Conservation (phyloP, 164 flowering plant species). For the Aristolochia californica region DNA sequence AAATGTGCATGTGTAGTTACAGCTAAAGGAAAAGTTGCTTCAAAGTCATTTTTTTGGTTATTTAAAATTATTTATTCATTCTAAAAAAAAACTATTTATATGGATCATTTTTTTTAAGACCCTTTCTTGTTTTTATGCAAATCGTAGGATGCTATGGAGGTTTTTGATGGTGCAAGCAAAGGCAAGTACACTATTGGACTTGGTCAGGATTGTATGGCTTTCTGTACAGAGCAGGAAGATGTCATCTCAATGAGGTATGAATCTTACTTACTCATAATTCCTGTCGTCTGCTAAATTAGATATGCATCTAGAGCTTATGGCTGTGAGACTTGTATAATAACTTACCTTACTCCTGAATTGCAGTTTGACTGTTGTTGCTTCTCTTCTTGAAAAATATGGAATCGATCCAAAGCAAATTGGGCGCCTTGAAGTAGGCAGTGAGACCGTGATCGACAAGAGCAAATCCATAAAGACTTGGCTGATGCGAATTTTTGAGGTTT, state of each 20-base stretch:
- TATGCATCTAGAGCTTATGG: no score
- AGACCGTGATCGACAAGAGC: constrained; percentile 99
- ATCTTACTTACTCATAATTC: background rate
- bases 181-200: constrained; percentile 98
- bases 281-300: no score
- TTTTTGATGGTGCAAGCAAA: constrained; percentile 93
- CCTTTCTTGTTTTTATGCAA: no score
- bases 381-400: constrained; percentile 81
- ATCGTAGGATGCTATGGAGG: constrained; percentile 79
- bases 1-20: no score
- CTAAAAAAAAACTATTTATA: no score
- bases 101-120: no score
- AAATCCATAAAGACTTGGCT: constrained; percentile 97
- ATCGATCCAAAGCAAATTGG: constrained; percentile 89
- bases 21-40: no score
- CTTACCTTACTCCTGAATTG: constrained; percentile 2
- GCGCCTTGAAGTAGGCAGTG: constrained; percentile 97
- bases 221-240: constrained; percentile 91
- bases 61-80: no score
- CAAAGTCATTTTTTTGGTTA: no score
- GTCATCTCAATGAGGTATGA: constrained; percentile 93
- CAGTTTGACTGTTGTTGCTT: constrained; percentile 86
- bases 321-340: background rate
- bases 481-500: constrained; percentile 97
- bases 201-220: constrained; percentile 98